Conservation (phyloP, 139 green algal genomes). For the Tetradesmus lagerheimii region DNA sequence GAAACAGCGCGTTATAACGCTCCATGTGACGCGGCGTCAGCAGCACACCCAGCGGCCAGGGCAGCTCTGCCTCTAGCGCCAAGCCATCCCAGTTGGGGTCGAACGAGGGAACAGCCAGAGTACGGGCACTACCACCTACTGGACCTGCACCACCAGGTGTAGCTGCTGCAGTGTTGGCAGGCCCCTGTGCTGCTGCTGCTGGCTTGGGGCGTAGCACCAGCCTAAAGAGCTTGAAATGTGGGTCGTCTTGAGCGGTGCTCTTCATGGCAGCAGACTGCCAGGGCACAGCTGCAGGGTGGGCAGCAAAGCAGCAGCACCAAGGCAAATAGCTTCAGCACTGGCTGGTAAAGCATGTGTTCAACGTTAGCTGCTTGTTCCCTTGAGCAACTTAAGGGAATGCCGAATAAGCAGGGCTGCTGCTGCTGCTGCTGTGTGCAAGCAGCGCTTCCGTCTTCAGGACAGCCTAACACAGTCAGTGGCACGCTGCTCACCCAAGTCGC, state of each 20-base stretch:
- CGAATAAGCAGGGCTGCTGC: no score
- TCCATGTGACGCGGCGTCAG: constrained; percentile 68
- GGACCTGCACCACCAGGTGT: constrained; percentile 16
- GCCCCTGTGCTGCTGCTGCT: neutral
- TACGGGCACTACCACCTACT: neutral
- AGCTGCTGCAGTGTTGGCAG: neutral
- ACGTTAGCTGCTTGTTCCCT: no score
- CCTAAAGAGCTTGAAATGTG: constrained; percentile 37
- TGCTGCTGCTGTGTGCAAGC: no score
- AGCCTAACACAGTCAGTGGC: neutral
- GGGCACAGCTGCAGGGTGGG: neutral
- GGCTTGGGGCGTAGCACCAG: neutral
- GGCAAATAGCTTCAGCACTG: no score
- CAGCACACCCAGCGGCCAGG: constrained; percentile 91
- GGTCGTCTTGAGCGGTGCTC: constrained; percentile 34
- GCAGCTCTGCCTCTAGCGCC: constrained; percentile 65
- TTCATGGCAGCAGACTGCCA: constrained; percentile 24
- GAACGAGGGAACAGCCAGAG: constrained; percentile 55
- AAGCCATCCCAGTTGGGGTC: constrained; percentile 86
- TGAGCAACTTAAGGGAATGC: no score
- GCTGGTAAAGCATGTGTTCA: neutral
- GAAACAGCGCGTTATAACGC: constrained; percentile 85
- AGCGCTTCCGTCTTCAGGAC: no score
- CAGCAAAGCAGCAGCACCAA: neutral
- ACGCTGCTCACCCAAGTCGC: constrained; percentile 58